Evolutionary conservation across 208 protist species (phyloP).

Genomic region (Crithidia expoeki): DNA sequence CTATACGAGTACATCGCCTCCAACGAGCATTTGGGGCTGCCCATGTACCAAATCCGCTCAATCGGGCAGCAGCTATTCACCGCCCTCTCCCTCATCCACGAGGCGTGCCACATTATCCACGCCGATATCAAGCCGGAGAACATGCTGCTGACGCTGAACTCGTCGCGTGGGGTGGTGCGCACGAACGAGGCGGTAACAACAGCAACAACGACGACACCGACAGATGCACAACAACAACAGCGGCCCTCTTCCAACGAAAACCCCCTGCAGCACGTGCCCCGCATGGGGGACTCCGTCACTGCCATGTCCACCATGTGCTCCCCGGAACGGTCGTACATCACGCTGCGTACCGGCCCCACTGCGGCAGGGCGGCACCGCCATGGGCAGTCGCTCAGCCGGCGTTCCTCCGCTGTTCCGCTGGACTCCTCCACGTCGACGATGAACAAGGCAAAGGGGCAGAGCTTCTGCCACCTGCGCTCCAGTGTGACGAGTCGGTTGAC

Average conservation of each 20-base stretch:
- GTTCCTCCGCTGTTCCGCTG: slow-evolving; percentile 3
- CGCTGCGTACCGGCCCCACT: slow-evolving; percentile 11
- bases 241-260: neutral
- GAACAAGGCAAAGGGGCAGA: slow-evolving; percentile 10
- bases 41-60: slow-evolving; percentile 85
- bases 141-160: slow-evolving; percentile 85
- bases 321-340: slow-evolving; percentile 30
- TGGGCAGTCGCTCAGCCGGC: slow-evolving; percentile 3
- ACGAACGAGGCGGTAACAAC: slow-evolving; percentile 9
- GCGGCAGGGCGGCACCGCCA: slow-evolving; percentile 22
- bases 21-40: slow-evolving; percentile 76
- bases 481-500: slow-evolving; percentile 17
- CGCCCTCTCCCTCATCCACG: slow-evolving; percentile 91
- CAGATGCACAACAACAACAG: neutral
- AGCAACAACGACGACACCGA: neutral
- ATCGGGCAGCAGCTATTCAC: slow-evolving; percentile 92
- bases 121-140: slow-evolving; percentile 97
- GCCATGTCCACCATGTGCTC: neutral
- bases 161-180: slow-evolving; percentile 34
- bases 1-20: slow-evolving; percentile 89
- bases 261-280: slow-evolving; percentile 21
- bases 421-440: slow-evolving; percentile 16
- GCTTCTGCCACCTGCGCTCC: slow-evolving; percentile 23
- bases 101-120: slow-evolving; percentile 94
- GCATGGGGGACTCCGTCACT: slow-evolving; percentile 7